Base-by-base conservation (phyloP, 2,329 filamentous ascomycete species). In the Trichoderma gracile region DNA sequence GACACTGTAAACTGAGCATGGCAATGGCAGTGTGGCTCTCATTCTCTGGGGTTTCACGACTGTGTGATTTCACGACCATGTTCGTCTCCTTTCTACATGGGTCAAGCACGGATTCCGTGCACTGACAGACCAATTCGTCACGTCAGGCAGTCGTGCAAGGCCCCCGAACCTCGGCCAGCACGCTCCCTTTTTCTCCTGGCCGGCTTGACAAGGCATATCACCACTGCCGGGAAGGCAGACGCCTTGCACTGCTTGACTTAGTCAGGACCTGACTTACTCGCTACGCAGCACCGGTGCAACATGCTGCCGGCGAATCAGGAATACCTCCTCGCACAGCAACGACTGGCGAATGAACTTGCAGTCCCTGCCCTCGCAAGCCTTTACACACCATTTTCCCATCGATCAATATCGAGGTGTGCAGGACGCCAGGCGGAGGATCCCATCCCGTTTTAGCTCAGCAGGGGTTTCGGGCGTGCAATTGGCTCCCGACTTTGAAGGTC, bases 391-490 rank as follows among this genome's bases (percentile, higher is more conserved):
- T 46, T 45, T 45, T 14, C 40, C 58, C 38, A 61, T 62, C 49
- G 33, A 46, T 38, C 49, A 38, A 46, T 54, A 62, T 53, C 59
- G 33, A 52, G 21, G 25, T 42, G 57, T 27, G 45, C 57, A 61
- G 46, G 27, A 46, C 40, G 40, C 47, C 49, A 45, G 59, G 47
- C 38, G 19, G 33, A 50, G 49, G 49, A 9, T 25, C 25, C 58
- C 49, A 33, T 62, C 47, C 45, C 59, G 49, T 68, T n/a, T n/a
- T 67, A 68, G 64, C 50, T 64, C 67, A 56, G 66, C 75, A 76
- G 67, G 75, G 76, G 70, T 71, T 71, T 71, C 55, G n/a, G 33
- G n/a, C 30, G 57, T 58, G 47, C 66, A 43, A 79, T 78, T 79
- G 77, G 77, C 59, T 54, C 64, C 66, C 69, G 66, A 73, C 68